phyloP scores from a whole-genome alignment of 306 rosid genomes.

The Vicia villosa region DNA sequence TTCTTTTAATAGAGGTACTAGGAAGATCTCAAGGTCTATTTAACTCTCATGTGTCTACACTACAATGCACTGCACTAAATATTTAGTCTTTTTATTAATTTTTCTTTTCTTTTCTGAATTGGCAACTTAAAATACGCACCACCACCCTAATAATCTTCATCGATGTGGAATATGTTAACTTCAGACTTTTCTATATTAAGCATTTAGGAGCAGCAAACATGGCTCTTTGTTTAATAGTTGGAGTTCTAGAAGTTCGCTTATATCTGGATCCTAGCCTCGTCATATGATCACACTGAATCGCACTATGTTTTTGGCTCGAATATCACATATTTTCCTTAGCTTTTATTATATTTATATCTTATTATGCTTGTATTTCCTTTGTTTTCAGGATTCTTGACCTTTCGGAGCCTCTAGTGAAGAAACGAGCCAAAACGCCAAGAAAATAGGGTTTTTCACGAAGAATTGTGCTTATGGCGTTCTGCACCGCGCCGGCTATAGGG shows the following conservation, averaged over 20 bases:
- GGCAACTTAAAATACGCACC: neutral
- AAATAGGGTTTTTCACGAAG: too few relatives aligned
- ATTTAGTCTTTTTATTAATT: neutral
- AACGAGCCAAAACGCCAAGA: too few relatives aligned
- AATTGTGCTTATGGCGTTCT: too few relatives aligned
- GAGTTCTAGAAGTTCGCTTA: constrained; percentile 13
- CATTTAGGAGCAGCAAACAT: constrained; percentile 7
- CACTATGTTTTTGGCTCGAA: too few relatives aligned
- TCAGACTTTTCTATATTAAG: neutral
- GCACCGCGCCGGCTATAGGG: too few relatives aligned
- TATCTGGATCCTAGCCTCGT: constrained; percentile 3
- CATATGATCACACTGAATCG: too few relatives aligned
- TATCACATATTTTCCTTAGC: too few relatives aligned
- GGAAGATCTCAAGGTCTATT: neutral
- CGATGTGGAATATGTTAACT: neutral
- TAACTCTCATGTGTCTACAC: neutral
- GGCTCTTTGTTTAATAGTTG: constrained; percentile 2
- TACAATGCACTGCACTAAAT: neutral
- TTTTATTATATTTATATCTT: too few relatives aligned
- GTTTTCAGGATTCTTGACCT: too few relatives aligned
- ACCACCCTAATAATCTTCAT: neutral
- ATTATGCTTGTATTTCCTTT: too few relatives aligned
- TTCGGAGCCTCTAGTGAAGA: too few relatives aligned
- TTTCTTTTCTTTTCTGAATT: constrained; percentile 4
- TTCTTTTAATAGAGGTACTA: neutral